Evolutionary conservation across 2,329 filamentous ascomycete genomes (phyloP).

Genomic region (Endothia cerciana): DNA sequence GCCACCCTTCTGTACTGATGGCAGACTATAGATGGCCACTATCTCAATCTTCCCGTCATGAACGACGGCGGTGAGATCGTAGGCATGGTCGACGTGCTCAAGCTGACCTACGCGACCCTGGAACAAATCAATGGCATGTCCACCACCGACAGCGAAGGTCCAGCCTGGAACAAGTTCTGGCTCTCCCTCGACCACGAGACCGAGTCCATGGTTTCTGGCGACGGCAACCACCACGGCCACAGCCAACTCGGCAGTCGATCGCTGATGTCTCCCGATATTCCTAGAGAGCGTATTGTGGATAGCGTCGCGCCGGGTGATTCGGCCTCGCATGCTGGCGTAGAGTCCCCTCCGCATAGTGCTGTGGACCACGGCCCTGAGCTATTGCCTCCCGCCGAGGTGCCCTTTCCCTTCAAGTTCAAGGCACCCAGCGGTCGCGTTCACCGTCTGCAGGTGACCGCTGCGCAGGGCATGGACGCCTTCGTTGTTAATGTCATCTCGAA

Average conservation of each 20-base stretch:
- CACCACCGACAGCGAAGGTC: constrained; percentile 85
- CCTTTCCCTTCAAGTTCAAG: constrained; percentile 99
- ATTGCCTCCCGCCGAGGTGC: constrained; percentile 69
- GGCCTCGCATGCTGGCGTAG: constrained; percentile 85
- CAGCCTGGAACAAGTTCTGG: constrained; percentile 99
- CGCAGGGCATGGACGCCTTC: constrained; percentile 79
- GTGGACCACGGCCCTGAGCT: constrained; percentile 57
- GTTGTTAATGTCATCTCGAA: constrained; percentile 79
- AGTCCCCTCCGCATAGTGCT: constrained; percentile 72
- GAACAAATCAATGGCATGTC: constrained; percentile 98
- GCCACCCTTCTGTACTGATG: constrained; percentile 16
- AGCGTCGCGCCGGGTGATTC: constrained; percentile 93
- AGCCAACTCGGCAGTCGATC: constrained; percentile 71
- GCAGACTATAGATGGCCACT: constrained; percentile 80
- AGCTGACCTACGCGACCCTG: constrained; percentile 95
- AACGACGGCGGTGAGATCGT: constrained; percentile 96
- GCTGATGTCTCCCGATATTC: constrained; percentile 78
- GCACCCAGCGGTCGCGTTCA: constrained; percentile 94
- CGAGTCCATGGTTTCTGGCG: constrained; percentile 94
- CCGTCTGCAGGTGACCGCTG: constrained; percentile 81
- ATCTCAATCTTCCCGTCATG: constrained; percentile 98
- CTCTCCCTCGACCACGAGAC: constrained; percentile 92
- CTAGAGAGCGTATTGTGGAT: constrained; percentile 73
- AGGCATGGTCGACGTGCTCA: constrained; percentile 98
- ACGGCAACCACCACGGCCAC: constrained; percentile 72